A percentile compares a stretch with the other conserved stretches of the same genome.
Evolutionary conservation across 139 green algal genomes (phyloP).

Genomic region (Picochlorum costavermella): DNA sequence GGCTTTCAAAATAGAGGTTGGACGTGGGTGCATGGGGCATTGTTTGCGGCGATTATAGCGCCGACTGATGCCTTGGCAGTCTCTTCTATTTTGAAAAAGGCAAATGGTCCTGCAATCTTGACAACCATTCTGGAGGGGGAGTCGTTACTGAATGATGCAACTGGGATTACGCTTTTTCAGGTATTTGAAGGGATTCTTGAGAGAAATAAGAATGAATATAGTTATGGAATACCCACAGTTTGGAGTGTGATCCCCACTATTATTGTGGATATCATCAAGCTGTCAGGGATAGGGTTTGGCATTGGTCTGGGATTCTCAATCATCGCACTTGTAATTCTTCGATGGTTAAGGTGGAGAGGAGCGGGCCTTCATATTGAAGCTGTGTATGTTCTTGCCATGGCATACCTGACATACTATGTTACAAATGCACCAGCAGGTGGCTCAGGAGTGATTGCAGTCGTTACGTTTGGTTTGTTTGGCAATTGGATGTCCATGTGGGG

Average conservation of each 20-base stretch:
- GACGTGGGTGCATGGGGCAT: constrained; percentile 55
- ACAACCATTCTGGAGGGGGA: constrained; percentile 71
- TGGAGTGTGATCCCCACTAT: constrained; percentile 22
- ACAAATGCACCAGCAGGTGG: constrained; percentile 40
- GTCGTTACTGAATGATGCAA: constrained; percentile 77
- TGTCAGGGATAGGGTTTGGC: constrained; percentile 36
- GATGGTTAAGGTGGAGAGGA: constrained; percentile 40
- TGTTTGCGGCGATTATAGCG: constrained; percentile 67
- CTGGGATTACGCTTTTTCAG: constrained; percentile 70
- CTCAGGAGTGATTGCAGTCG: constrained; percentile 71
- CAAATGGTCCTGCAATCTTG: constrained; percentile 60
- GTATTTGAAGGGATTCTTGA: constrained; percentile 54
- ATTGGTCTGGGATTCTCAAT: constrained; percentile 52
- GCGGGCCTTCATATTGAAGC: constrained; percentile 42
- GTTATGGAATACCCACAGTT: constrained; percentile 11
- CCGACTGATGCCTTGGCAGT: constrained; percentile 75
- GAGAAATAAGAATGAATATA: neutral
- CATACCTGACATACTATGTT: constrained; percentile 75
- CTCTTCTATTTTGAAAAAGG: constrained; percentile 42
- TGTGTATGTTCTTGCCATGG: constrained; percentile 51
- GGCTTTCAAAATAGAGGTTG: constrained; percentile 46
- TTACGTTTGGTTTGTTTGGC: constrained; percentile 77
- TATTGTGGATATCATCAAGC: constrained; percentile 20
- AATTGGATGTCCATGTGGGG: constrained; percentile 60
- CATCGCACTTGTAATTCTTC: constrained; percentile 35